Base-by-base conservation (phyloP, 352 stramenopile species). In the Phytophthora sansomeana region DNA sequence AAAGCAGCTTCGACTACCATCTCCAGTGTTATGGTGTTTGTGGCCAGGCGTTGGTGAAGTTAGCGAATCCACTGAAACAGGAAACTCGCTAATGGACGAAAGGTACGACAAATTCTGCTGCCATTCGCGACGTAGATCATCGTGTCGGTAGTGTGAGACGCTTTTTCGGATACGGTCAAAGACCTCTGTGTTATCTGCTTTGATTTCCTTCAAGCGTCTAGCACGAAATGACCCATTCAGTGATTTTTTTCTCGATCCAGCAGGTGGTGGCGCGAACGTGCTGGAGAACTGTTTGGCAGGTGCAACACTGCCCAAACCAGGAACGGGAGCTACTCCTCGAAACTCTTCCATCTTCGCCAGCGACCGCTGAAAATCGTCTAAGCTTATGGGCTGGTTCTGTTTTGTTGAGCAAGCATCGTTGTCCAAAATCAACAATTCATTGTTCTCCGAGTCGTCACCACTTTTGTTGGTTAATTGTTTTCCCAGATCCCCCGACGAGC, bases 21-120 rank as follows among this genome's bases (percentile, higher is more conserved):
- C n/a, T 16, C 13, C 35, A 29, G 8, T 7, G n/a, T 42, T 36
- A 1, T 58, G 58, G 16, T 53, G 55, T 11, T 77, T 72, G 3
- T 59, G 62, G 3, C 48, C 41, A 56, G 51, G 63, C 21, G 48
- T 47, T 6, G 43, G 19, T 32, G 65, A 69, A 17, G 57, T 32
- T 36, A 66, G 21, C n/a, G 58, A 67, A 10, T 78, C 70, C 2
- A 59, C 52, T 0, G 74, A 47, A 13, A 88, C 36, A 0, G 79
- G 85, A 51, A 88, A 92, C 58, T 85, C 80, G 47, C 77, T 89
- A 46, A 92, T 92, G 8, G 85, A 89, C 17, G 79, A 75, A 29
- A 94, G 61, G 32, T 91, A 94, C 24, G 83, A 80, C 17, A 88
- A 52, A 63, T 90, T 92, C 51, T 90, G 85, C 17, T 81, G 63